Conservation (phyloP, 2,329 filamentous ascomycete genomes). For the Chrysoporthe austroafricana region DNA sequence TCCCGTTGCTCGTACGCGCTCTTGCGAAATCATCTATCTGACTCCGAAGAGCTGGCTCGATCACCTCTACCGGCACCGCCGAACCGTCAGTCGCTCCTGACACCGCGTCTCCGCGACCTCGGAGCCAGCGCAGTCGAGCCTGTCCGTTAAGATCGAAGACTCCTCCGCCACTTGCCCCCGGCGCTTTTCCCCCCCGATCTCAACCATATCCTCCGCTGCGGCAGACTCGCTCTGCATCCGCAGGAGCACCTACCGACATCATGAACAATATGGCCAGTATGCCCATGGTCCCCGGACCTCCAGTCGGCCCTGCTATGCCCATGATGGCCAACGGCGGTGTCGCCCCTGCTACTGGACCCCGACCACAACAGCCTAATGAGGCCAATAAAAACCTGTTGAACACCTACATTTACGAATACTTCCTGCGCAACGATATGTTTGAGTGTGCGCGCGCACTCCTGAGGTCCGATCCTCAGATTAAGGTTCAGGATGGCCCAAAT, state of each 20-base stretch:
- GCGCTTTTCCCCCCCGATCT: constrained; percentile 19
- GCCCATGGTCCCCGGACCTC: constrained; percentile 66
- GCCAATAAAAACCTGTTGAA: constrained; percentile 66
- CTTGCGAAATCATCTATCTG: constrained; percentile 2
- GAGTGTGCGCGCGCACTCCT: constrained; percentile 80
- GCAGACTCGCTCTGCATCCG: constrained; percentile 47
- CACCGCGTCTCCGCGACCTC: constrained; percentile 19
- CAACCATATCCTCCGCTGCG: constrained; percentile 25
- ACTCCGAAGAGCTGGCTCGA: constrained; percentile 29
- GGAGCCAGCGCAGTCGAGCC: constrained; percentile 6
- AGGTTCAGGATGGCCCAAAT: constrained; percentile 72
- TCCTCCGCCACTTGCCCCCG: constrained; percentile 5
- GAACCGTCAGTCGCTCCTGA: constrained; percentile 16
- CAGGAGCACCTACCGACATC: constrained; percentile 33
- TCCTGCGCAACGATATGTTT: constrained; percentile 82
- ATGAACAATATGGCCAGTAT: constrained; percentile 74
- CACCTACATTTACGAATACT: constrained; percentile 91
- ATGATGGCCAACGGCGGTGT: constrained; percentile 67
- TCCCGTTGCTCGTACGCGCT: constrained; percentile 4
- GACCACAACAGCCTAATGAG: constrained; percentile 48
- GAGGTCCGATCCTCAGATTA: constrained; percentile 67
- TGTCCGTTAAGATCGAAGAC: constrained; percentile 18
- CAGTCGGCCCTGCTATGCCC: constrained; percentile 65
- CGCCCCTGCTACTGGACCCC: constrained; percentile 40
- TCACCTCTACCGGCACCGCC: constrained; percentile 22